Evolutionary conservation across 106 monocot species (phyloP).

Genomic region (Dendrobium huoshanense): DNA sequence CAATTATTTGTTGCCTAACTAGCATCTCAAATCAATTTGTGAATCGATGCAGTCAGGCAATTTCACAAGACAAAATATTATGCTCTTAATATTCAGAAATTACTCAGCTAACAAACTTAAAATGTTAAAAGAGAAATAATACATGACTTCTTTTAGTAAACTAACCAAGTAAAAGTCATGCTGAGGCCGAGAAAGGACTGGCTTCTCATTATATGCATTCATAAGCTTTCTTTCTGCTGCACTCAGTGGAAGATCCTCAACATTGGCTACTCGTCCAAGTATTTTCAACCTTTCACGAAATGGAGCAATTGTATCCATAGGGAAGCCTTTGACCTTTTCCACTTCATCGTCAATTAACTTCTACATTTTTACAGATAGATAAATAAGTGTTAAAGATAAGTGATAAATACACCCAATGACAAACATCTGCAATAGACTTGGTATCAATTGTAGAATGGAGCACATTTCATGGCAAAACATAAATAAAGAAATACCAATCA

Average conservation of each 20-base stretch:
- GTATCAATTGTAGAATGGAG: neutral
- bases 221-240: constrained; percentile 86
- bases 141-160: neutral
- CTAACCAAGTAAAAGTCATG: constrained; percentile 90
- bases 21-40: too few relatives aligned
- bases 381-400: neutral
- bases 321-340: constrained; percentile 88
- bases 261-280: constrained; percentile 69
- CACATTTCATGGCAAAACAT: neutral
- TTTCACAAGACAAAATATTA: neutral
- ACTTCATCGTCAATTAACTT: constrained; percentile 79
- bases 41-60: neutral
- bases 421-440: neutral
- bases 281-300: constrained; percentile 91
- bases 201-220: constrained; percentile 98
- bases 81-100: neutral
- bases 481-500: neutral
- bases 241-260: constrained; percentile 82
- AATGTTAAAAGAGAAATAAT: neutral
- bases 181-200: constrained; percentile 95
- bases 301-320: constrained; percentile 69
- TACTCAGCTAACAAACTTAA: neutral
- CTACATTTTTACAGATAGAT: constrained; percentile 20
- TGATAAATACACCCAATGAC: neutral
- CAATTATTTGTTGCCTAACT: too few relatives aligned